Evolutionary conservation across 225 moss, liverwort and hornwort genomes (phyloP), one percentile per base, ranked within the genome.

Genomic region (Straminergon stramineum): DNA sequence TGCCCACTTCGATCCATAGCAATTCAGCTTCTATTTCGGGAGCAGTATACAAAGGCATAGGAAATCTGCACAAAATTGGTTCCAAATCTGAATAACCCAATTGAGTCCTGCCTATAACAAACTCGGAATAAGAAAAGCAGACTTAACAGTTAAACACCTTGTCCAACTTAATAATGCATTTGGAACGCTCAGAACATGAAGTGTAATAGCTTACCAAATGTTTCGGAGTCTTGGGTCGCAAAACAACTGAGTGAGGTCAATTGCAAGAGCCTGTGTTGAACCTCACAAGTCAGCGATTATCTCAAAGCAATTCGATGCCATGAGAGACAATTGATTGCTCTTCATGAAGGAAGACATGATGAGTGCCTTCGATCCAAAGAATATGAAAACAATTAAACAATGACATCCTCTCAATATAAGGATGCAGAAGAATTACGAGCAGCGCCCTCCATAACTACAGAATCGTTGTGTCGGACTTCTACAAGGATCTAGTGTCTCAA

Each of bases 41-140:
- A 84, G 68, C 51, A 84, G 75, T 62, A 61, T 52, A 35, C 43
- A 32, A 57, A 77, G 32, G 41, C 74, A 48, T 56, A 79, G 48
- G 75, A 34, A 61, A 83, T 68, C 91, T 90, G 91, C 93, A 91
- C 61, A 55, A 82, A 83, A 88, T n/a, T 79, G 80, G 62, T 58
- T 82, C 79, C 41, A 78, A 56, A 58, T 83, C 79, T 71, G 27
- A 62, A 34, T 21, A 73, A 32, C 39, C 66, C 24, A 43, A 83
- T 83, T 14, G 43, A 66, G 30, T 60, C 73, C 81, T 76, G 57
- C 58, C 18, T 35, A 70, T 31, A 81, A 82, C 85, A 79, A 80
- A 24, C 26, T 56, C 73, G 52, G 6, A 70, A 34, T 51, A 51
- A 17, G 79, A 85, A 85, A 58, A 88, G 6, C 45, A 75, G 19